Evolutionary conservation across 148 eudicot species (phyloP).

Genomic region (Vaccinium macrocarpon): DNA sequence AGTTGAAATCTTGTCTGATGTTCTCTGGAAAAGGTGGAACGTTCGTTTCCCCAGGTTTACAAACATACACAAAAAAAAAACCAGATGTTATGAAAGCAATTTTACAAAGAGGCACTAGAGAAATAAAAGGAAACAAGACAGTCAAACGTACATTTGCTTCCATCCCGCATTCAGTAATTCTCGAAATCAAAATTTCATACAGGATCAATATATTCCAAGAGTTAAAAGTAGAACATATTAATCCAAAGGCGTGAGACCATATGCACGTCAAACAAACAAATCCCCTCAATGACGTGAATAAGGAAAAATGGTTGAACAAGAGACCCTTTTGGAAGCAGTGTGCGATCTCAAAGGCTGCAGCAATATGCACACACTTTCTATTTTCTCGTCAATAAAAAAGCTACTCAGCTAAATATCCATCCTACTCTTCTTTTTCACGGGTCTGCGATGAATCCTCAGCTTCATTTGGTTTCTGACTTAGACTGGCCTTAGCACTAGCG

Average conservation of each 20-base stretch:
- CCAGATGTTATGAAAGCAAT: neutral
- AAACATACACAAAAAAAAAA: too few relatives aligned
- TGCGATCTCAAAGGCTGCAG: neutral
- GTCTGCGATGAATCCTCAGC: conserved; percentile 27
- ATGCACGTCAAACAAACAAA: neutral
- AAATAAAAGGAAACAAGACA: neutral
- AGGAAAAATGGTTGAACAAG: neutral
- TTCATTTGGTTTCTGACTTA: conserved; percentile 39
- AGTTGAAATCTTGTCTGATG: too few relatives aligned
- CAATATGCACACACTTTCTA: neutral
- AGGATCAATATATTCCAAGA: neutral
- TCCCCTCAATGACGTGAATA: neutral
- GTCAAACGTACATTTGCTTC: neutral
- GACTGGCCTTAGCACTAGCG: conserved; percentile 56
- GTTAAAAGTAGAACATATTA: neutral
- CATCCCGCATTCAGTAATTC: neutral
- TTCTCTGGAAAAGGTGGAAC: too few relatives aligned
- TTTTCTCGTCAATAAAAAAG: neutral
- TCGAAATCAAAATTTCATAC: neutral
- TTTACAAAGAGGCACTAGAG: neutral
- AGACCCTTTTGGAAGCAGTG: neutral
- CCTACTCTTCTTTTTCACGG: conserved; percentile 41
- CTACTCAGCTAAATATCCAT: neutral
- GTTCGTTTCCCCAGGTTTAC: too few relatives aligned
- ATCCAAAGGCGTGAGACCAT: neutral